phyloP scores from a whole-genome alignment of 2,329 filamentous ascomycete genomes.

The Penicillium sp. region DNA sequence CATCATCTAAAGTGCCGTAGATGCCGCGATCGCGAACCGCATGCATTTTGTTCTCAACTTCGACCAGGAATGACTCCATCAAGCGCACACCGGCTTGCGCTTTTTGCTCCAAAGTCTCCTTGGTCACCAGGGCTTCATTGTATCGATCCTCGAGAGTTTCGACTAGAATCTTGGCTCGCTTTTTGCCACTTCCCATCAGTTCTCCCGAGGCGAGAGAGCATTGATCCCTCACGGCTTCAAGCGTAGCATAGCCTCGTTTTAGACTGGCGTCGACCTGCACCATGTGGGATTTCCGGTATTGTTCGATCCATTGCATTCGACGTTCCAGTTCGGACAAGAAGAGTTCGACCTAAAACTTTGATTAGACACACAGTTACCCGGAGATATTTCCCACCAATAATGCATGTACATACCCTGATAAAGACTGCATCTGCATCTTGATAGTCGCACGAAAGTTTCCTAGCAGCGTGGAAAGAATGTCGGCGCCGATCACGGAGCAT shows the following conservation, averaged over 20 bases:
- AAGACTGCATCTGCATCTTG: constrained; percentile 39
- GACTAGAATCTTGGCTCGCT: constrained; percentile 77
- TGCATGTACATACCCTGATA: constrained; percentile 28
- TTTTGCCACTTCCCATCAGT: constrained; percentile 74
- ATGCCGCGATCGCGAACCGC: constrained; percentile 71
- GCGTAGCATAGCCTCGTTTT: constrained; percentile 71
- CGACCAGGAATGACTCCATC: constrained; percentile 73
- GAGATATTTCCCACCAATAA: neutral
- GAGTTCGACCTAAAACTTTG: constrained; percentile 34
- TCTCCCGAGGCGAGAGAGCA: constrained; percentile 87
- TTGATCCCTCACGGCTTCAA: constrained; percentile 76
- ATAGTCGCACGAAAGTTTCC: constrained; percentile 38
- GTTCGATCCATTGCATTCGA: constrained; percentile 78
- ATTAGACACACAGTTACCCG: constrained; percentile 5
- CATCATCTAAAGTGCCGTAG: constrained; percentile 67
- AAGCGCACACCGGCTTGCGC: constrained; percentile 76
- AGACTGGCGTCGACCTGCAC: constrained; percentile 74
- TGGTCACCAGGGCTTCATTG: constrained; percentile 71
- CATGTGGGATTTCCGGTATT: constrained; percentile 72
- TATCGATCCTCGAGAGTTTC: constrained; percentile 85
- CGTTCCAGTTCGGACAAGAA: constrained; percentile 71
- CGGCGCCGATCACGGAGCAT: constrained; percentile 36
- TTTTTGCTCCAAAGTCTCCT: constrained; percentile 84
- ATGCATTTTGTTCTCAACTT: constrained; percentile 74
- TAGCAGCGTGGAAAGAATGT: constrained; percentile 39